These are phyloP conservation scores for Gloeopeniophorella convolvens DNA, from an alignment of 768 basidiomycete species.

Conservation along the genomic window DNA sequence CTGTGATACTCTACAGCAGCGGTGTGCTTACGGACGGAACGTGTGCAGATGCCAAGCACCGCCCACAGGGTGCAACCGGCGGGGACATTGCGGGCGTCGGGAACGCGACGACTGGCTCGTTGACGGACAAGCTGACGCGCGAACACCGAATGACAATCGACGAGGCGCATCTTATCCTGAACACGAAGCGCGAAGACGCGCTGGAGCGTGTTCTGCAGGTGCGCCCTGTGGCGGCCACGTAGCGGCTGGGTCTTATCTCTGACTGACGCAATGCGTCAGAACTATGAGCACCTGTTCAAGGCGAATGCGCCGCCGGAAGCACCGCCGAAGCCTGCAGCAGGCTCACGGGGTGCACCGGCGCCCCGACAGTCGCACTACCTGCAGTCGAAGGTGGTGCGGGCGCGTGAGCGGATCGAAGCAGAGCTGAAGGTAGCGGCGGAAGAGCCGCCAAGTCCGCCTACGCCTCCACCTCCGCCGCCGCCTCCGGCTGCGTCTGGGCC, in stretches of 20 bases:
- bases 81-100: constrained; percentile 68
- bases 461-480: too few species aligned
- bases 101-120: constrained; percentile 65
- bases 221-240: too few species aligned
- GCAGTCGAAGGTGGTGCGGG: constrained; percentile 95
- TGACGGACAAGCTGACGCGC: constrained; percentile 75
- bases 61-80: constrained; percentile 64
- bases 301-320: constrained; percentile 71
- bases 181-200: constrained; percentile 67
- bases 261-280: constrained; percentile 39
- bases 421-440: constrained; percentile 42
- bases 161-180: constrained; percentile 90
- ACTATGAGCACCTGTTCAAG: constrained; percentile 91
- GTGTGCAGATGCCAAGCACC: constrained; percentile 69
- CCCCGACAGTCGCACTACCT: constrained; percentile 80
- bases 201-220: constrained; percentile 73
- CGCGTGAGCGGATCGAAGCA: constrained; percentile 91
- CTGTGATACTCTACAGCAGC: not conserved
- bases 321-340: constrained; percentile 34
- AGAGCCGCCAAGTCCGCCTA: constrained; percentile 19
- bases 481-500: constrained; percentile 1
- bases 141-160: constrained; percentile 91
- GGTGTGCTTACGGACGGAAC: too few species aligned
- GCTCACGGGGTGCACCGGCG: constrained; percentile 38
- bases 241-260: too few species aligned